A percentile compares a stretch with the other conserved stretches of the same genome.
phyloP scores from a whole-genome alignment of 176 grass and related monocot genomes.

The Oropetium thomaeum region DNA sequence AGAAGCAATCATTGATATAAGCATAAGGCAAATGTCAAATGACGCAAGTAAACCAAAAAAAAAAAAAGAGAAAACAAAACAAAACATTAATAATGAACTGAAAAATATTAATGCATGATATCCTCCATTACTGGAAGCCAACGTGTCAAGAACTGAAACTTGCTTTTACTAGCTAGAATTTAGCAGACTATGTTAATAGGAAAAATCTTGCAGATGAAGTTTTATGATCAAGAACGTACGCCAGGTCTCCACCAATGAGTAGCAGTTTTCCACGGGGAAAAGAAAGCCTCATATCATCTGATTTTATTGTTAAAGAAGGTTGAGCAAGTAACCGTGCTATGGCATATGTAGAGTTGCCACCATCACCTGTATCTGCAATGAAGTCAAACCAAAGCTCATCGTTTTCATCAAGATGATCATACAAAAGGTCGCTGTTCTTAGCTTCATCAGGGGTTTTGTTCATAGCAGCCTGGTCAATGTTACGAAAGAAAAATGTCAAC shows the following conservation, averaged over 20 bases:
- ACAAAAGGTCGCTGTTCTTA: constrained; percentile 61
- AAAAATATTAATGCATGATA: constrained; percentile 13
- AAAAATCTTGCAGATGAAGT: neutral
- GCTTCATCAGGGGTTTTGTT: constrained; percentile 85
- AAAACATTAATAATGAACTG: neutral
- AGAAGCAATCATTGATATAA: constrained; percentile 16
- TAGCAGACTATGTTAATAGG: constrained; percentile 1
- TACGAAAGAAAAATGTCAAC: constrained; percentile 25
- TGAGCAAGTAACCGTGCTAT: constrained; percentile 87
- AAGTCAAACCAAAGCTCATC: constrained; percentile 99
- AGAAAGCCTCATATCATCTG: constrained; percentile 35
- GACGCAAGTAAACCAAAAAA: constrained; percentile 15
- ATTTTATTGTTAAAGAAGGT: constrained; percentile 53
- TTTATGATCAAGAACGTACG: constrained; percentile 34
- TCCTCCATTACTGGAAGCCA: neutral
- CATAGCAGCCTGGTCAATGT: constrained; percentile 80
- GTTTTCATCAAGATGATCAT: constrained; percentile 74
- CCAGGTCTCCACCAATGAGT: constrained; percentile 67
- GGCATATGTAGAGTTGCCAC: constrained; percentile 86
- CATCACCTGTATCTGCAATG: constrained; percentile 93
- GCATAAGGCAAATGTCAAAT: constrained; percentile 7
- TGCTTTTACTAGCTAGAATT: neutral
- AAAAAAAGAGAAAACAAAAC: neutral
- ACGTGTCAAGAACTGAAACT: constrained; percentile 11
- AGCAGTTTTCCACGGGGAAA: constrained; percentile 66